These are phyloP conservation scores for Suillus clintonianus DNA, from an alignment of 768 basidiomycete genomes.

Conservation along the genomic window DNA sequence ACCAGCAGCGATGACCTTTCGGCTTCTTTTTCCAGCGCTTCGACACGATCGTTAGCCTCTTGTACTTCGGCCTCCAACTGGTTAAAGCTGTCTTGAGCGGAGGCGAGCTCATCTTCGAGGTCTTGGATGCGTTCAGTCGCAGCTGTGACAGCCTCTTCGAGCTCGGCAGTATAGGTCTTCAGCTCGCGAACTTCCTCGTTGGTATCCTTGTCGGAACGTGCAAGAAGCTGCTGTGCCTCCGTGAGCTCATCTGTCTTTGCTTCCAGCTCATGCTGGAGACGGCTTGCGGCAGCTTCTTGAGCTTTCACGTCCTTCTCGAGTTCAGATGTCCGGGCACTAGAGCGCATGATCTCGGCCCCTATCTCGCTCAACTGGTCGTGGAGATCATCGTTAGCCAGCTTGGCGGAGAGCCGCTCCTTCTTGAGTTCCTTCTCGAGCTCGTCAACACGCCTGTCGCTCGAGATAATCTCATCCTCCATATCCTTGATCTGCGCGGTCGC, in stretches of 20 bases:
- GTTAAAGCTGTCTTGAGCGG: conserved; percentile 47
- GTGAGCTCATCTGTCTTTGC: conserved; percentile 27
- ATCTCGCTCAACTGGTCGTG: conserved; percentile 34
- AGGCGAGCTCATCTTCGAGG: conserved; percentile 56
- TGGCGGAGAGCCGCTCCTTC: conserved; percentile 48
- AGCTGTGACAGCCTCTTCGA: conserved; percentile 59
- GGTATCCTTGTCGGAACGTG: conserved; percentile 22
- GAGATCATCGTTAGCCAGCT: conserved; percentile 41
- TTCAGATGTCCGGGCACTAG: conserved; percentile 36
- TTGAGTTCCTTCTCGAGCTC: conserved; percentile 58
- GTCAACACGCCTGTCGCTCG: conserved; percentile 51
- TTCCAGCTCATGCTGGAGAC: conserved; percentile 47
- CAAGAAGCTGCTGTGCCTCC: conserved; percentile 26
- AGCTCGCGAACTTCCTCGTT: conserved; percentile 38
- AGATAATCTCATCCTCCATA: conserved; percentile 61
- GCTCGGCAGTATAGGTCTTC: conserved; percentile 54
- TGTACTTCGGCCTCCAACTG: conserved; percentile 47
- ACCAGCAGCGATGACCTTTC: conserved; percentile 56
- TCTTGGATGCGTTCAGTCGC: conserved; percentile 54
- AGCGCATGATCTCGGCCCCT: conserved; percentile 29
- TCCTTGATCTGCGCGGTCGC: conserved; percentile 60
- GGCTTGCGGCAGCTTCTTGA: conserved; percentile 32
- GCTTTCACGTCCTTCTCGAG: conserved; percentile 49
- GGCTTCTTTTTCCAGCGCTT: conserved; percentile 53
- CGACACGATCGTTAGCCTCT: conserved; percentile 48